Percentiles rank a stretch among this genome's conserved stretches.
phyloP scores from a whole-genome alignment of 1,284 basidiomycete species.

The Exsudoporus floridanus region DNA sequence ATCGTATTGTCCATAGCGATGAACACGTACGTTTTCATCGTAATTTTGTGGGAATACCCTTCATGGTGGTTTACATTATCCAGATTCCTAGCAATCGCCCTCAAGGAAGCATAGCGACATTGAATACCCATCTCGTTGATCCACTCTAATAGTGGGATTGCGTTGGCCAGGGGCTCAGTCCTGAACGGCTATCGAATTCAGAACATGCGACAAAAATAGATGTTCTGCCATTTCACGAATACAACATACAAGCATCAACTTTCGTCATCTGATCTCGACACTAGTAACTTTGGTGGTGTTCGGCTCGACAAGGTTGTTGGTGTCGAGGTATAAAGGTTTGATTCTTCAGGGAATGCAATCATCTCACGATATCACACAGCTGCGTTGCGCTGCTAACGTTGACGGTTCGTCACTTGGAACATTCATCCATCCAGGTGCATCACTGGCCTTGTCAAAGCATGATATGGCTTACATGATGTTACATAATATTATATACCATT shows the following conservation, averaged over 20 bases:
- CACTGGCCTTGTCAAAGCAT: no score
- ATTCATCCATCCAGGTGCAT: background rate
- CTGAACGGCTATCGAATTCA: no score
- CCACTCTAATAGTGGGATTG: slow-evolving; percentile 6
- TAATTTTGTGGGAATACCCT: background rate
- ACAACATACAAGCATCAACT: no score
- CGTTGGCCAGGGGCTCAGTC: slow-evolving; percentile 6
- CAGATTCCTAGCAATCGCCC: slow-evolving; percentile 11
- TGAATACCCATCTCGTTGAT: slow-evolving; percentile 19
- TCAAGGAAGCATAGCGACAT: slow-evolving; percentile 17
- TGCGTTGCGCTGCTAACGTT: slow-evolving; percentile 17
- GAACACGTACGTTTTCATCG: slow-evolving; percentile 1
- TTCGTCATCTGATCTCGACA: slow-evolving; percentile 1
- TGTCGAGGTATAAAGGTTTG: slow-evolving; percentile 9
- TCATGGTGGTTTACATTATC: background rate
- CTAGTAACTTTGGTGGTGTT: slow-evolving; percentile 5
- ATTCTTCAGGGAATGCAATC: background rate
- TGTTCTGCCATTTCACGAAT: no score
- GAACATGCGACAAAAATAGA: no score
- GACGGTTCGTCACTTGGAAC: slow-evolving; percentile 1
- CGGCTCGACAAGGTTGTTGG: slow-evolving; percentile 12
- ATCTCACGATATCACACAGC: slow-evolving; percentile 1
- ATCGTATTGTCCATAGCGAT: slow-evolving; percentile 10
- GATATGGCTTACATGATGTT: no score
- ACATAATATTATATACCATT: no score